Base-by-base conservation (phyloP, 108 stramenopile genomes). In the Skeletonema grethae region DNA sequence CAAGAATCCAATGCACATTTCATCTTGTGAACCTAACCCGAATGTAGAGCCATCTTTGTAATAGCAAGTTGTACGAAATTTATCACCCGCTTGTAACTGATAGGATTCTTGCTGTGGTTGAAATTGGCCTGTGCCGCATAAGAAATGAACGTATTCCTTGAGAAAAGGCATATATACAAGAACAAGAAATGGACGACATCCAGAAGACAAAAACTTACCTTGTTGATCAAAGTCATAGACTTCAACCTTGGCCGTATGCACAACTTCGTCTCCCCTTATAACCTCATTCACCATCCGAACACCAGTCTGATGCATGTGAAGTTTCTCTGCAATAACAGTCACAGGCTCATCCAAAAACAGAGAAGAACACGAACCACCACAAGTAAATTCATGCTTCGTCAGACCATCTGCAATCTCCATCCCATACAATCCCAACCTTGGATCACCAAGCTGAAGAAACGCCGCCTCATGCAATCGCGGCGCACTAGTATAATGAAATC, bases 1-100 rank as follows among this genome's bases (percentile, higher is more conserved):
- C 31, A 89, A 9, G 71, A 85, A 89, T 0, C 72, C 61, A 20
- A 85, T 76, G 61, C 88, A 89, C 88, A 89, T 89, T 69, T 89
- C 88, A 15, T 89, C 81, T n/a, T 55, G 22, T 4, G 73, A 72
- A 1, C 62, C 70, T 4, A 73, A 16, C 41, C 82, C 84, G 70
- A 85, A 88, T 45, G 5, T 20, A 11, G 2, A 24, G 3, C 39
- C 62, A 16, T 82, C 76, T 16, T 82, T 67, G 68, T 82, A 89
- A 48, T 67, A 76, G 65, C 88, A 89, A 18, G 75, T 60, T n/a
- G 82, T 84, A 8, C 63, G 61, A 58, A 85, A 85, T 0, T 45
- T 45, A 61, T 89, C 88, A 36, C 88, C 88, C 3, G 84, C 78
- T 32, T 67, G 15, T 20, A 89, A 36, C 13, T 38, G 41, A 53